Evolutionary conservation across 441 rosid species (phyloP), one percentile per base, ranked within the genome.

Genomic region (Populus trichocarpa): DNA sequence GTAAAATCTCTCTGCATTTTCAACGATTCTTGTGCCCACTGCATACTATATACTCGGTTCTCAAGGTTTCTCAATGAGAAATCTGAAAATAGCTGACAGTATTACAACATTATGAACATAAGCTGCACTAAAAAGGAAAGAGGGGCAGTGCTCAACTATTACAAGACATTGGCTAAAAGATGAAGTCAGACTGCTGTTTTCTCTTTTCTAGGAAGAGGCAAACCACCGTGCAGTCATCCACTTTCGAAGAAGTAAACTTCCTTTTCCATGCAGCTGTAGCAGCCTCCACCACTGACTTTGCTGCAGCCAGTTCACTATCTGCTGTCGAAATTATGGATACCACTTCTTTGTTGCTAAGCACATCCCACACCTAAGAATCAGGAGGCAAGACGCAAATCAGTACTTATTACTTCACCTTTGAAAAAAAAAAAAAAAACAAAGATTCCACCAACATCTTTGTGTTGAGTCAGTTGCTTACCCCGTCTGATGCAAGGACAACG

Each of bases 261-360:
- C 32, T 30, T 30, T 30, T 87, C 99, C 96, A 92, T 5, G 90
- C 78, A 2, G 82, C 82, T 1, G 66, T 81, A 4, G 99, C 97
- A 23, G 89, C 92, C 70, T 93, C 91, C 25, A 90, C 87, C 78
- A 93, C 86, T 0, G 91, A 87, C 70, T 82, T 87, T 1, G 97
- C 92, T 0, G 90, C 94, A 12, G 67, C 85, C 73, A 76, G 77
- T 59, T 87, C 90, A 18, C 40, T 82, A 30, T 70, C 86, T 0
- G 92, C 89, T 18, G 81, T 30, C 32, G 32, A 30, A 30, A 30
- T 30, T 30, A 30, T 30, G 32, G 32, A 30, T 30, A 30, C 32
- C 32, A 30, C 32, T 30, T 30, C 32, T 30, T 30, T 30, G 32
- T 30, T 30, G 32, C 32, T 30, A 30, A 30, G 32, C 32, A 30